Percentiles rank a stretch among this genome's conserved stretches.
Conservation (phyloP, 306 rosid genomes). For the Vigna mungo region DNA sequence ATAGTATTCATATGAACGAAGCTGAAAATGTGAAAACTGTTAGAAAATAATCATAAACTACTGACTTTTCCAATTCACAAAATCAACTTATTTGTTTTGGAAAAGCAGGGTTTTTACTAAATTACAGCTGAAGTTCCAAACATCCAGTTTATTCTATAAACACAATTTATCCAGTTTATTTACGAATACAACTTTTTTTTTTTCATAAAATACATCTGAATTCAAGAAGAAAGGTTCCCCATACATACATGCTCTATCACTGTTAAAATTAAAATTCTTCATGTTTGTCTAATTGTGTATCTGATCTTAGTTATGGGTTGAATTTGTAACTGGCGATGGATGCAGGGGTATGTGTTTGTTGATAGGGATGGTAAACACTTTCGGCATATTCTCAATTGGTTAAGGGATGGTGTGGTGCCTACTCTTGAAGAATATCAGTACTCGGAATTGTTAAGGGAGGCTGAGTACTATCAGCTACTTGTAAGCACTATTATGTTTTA, state of each 20-base stretch:
- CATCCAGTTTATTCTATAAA: too few relatives aligned
- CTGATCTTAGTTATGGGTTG: neutral
- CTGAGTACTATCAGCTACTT: constrained; percentile 88
- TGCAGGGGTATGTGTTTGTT: constrained; percentile 85
- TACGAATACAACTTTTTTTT: too few relatives aligned
- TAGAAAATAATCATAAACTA: neutral
- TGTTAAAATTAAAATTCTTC: neutral
- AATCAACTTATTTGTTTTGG: neutral
- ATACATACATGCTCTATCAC: neutral
- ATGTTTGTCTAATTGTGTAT: neutral
- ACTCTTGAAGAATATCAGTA: constrained; percentile 63
- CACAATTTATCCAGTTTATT: too few relatives aligned
- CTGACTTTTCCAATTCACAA: neutral
- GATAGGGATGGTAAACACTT: constrained; percentile 94
- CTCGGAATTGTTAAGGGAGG: constrained; percentile 78
- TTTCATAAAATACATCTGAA: too few relatives aligned
- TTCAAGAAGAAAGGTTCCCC: too few relatives aligned
- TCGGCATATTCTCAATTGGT: constrained; percentile 94
- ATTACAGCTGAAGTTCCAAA: neutral
- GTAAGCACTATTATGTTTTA: constrained; percentile 50
- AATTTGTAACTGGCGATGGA: constrained; percentile 8
- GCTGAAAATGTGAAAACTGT: too few relatives aligned
- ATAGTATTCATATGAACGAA: too few relatives aligned
- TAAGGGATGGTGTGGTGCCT: constrained; percentile 85
- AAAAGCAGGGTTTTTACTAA: too few relatives aligned